Percentiles rank a stretch among this genome's conserved stretches.
phyloP scores from a whole-genome alignment of 768 basidiomycete genomes.

The Tricholoma sp. region DNA sequence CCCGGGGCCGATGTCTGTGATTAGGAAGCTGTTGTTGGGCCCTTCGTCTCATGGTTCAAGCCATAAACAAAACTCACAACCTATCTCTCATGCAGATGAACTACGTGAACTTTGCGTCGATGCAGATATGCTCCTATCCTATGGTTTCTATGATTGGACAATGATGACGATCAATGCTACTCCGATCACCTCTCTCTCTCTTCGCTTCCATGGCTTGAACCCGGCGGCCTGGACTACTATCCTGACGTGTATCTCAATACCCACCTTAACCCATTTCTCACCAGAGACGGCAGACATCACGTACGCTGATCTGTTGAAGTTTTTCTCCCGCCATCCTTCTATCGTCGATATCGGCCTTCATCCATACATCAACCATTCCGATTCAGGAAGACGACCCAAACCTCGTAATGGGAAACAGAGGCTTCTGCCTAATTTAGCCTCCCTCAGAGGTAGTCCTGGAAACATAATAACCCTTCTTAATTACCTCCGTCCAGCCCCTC shows the following conservation, averaged over 20 bases:
- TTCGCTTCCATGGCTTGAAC: conserved; percentile 11
- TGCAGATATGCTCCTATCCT: conserved; percentile 15
- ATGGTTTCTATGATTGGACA: conserved; percentile 19
- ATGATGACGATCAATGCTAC: conserved; percentile 12
- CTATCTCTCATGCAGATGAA: background rate
- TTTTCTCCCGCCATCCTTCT: conserved; percentile 20
- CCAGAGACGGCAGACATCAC: conserved; percentile 11
- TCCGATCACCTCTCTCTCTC: conserved; percentile 15
- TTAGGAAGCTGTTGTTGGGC: conserved; percentile 7
- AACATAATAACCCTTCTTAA: conserved; percentile 14
- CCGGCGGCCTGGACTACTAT: conserved; percentile 12
- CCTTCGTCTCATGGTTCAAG: background rate
- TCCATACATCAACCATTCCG: conserved; percentile 8
- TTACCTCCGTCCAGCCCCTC: conserved; percentile 7
- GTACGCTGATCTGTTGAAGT: conserved; percentile 16
- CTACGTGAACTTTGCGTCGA: conserved; percentile 13
- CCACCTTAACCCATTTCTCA: conserved; percentile 14
- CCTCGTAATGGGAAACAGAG: conserved; percentile 2
- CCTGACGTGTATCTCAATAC: conserved; percentile 17
- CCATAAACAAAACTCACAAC: background rate
- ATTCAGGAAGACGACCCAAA: background rate
- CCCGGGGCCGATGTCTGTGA: background rate
- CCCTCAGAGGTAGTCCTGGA: conserved; percentile 15
- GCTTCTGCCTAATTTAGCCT: conserved; percentile 11
- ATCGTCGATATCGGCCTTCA: conserved; percentile 16